These are phyloP conservation scores for Eruca vesicaria DNA, from an alignment of 441 rosid genomes.

Conservation along the genomic window DNA sequence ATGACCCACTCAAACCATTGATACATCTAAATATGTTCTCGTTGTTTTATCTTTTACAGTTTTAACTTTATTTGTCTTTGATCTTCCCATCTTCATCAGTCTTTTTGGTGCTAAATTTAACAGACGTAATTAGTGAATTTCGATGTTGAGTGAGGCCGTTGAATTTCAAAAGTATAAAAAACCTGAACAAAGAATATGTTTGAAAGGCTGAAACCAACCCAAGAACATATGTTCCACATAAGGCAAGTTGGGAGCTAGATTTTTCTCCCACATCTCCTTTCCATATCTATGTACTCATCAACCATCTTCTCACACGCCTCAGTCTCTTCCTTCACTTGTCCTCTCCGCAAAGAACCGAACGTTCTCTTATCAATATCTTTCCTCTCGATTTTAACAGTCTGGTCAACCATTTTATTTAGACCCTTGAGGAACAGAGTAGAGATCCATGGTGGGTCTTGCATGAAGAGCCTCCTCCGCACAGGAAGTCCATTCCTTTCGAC, in stretches of 20 bases:
- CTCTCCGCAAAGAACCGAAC: slow-evolving; percentile 64
- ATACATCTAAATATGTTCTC: no score
- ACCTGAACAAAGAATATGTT: no score
- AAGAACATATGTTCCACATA: slow-evolving; percentile 73
- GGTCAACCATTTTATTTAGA: slow-evolving; percentile 43
- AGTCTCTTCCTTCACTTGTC: slow-evolving; percentile 83
- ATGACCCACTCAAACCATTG: no score
- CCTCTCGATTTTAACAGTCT: slow-evolving; percentile 48
- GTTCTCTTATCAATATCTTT: slow-evolving; percentile 58
- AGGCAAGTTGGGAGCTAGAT: slow-evolving; percentile 79
- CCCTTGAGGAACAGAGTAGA: slow-evolving; percentile 65
- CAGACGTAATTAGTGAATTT: no score
- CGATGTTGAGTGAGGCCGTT: no score
- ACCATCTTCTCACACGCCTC: slow-evolving; percentile 89
- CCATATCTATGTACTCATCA: slow-evolving; percentile 69
- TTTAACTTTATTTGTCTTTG: no score
- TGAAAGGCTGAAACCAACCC: slow-evolving; percentile 90
- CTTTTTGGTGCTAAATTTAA: no score
- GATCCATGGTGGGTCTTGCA: slow-evolving; percentile 82
- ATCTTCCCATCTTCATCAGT: no score
- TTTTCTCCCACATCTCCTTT: slow-evolving; percentile 74
- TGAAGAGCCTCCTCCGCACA: slow-evolving; percentile 40
- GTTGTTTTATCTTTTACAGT: no score
- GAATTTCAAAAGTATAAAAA: no score
- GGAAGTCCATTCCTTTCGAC: slow-evolving; percentile 36